These are phyloP conservation scores for Lippia alba DNA, from an alignment of 305 asterid genomes.

Conservation along the genomic window DNA sequence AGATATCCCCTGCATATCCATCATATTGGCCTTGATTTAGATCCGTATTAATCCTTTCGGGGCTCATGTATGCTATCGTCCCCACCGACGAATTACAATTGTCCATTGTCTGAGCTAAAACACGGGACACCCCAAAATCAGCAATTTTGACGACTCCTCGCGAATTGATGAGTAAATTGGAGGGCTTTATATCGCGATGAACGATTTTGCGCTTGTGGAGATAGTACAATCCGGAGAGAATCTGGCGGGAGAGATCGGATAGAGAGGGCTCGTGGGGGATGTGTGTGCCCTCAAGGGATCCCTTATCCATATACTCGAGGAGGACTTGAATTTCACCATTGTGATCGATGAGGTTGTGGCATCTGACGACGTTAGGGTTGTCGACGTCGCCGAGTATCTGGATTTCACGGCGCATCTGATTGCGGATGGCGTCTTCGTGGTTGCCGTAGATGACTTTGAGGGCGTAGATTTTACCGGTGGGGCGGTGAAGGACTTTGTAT, in stretches of 20 bases:
- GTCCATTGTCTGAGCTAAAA: slow-evolving; percentile 82
- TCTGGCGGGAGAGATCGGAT: slow-evolving; percentile 71
- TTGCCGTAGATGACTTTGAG: slow-evolving; percentile 84
- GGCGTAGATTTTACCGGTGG: slow-evolving; percentile 64
- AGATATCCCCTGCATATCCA: slow-evolving; percentile 90
- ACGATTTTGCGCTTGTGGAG: slow-evolving; percentile 86
- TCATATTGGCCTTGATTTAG: slow-evolving; percentile 83
- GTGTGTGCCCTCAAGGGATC: slow-evolving; percentile 77
- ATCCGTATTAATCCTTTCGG: slow-evolving; percentile 89
- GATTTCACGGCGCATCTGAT: slow-evolving; percentile 91
- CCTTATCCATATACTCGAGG: slow-evolving; percentile 83
- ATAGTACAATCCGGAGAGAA: slow-evolving; percentile 68
- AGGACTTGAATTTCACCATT: slow-evolving; percentile 86
- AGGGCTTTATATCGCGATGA: slow-evolving; percentile 91
- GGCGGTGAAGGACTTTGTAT: slow-evolving; percentile 86
- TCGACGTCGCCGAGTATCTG: slow-evolving; percentile 91
- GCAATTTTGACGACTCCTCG: slow-evolving; percentile 73
- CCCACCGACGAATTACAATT: slow-evolving; percentile 94
- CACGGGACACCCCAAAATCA: slow-evolving; percentile 81
- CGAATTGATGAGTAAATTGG: slow-evolving; percentile 74
- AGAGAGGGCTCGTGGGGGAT: slow-evolving; percentile 61
- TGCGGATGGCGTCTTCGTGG: slow-evolving; percentile 82
- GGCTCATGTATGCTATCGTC: slow-evolving; percentile 97
- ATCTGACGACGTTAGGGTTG: slow-evolving; percentile 78
- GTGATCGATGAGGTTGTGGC: slow-evolving; percentile 74